These are phyloP conservation scores for Apiospora aurea DNA, from an alignment of 2,329 filamentous ascomycete genomes.

Conservation along the genomic window DNA sequence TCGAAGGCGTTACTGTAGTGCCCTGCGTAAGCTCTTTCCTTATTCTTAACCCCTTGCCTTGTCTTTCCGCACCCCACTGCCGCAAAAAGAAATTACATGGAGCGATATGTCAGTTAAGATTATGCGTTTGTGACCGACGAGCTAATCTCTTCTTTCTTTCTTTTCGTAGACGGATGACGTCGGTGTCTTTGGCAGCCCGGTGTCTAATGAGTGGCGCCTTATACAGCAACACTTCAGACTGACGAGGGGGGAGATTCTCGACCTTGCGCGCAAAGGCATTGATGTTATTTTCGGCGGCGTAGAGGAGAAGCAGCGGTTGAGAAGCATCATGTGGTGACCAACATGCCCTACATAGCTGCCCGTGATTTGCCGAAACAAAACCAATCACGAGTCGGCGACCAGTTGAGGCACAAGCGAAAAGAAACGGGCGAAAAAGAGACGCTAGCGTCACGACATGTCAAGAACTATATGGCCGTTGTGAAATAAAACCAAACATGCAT, in stretches of 20 bases:
- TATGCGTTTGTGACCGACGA: not conserved
- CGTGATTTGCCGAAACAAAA: too few species aligned
- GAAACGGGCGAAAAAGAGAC: not conserved
- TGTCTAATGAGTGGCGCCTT: slow-evolving; percentile 80
- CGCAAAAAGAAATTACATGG: not conserved
- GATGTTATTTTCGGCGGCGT: slow-evolving; percentile 72
- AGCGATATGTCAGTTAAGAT: not conserved
- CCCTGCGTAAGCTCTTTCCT: slow-evolving; percentile 65
- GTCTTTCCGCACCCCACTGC: not conserved
- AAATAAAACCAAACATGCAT: not conserved
- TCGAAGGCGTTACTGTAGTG: slow-evolving; percentile 65
- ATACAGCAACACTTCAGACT: slow-evolving; percentile 75
- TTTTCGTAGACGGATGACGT: slow-evolving; percentile 77
- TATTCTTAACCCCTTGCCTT: not conserved
- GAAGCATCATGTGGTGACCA: slow-evolving; percentile 55
- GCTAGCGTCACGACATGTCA: not conserved
- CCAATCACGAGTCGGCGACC: not conserved
- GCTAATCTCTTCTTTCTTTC: not conserved
- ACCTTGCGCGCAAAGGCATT: slow-evolving; percentile 66
- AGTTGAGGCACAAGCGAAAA: not conserved
- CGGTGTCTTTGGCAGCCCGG: slow-evolving; percentile 77
- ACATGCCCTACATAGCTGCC: not conserved
- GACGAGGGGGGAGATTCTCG: slow-evolving; percentile 51
- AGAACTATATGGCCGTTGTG: not conserved
- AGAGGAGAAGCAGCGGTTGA: slow-evolving; percentile 65